Evolutionary conservation across 164 flowering plant species (phyloP), one percentile per base, ranked within the genome.

Genomic region (Warburgia ugandensis): DNA sequence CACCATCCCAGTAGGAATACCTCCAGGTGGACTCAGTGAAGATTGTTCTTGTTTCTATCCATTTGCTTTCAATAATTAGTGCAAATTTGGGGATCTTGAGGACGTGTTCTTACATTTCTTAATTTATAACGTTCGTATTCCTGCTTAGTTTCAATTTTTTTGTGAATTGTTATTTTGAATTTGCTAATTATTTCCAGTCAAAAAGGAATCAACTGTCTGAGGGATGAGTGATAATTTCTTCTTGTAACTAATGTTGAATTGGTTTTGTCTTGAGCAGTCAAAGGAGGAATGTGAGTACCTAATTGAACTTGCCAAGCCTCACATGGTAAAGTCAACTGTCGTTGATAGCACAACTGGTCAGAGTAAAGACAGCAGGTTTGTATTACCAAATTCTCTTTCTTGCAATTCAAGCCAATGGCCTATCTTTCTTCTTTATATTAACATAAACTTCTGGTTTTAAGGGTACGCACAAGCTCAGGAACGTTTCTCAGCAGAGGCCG

Each of bases 401-500:
- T 47, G 16, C 36, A 3, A 37, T 52, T 60, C 13, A 28, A 22
- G 13, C 6, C 16, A 25, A 23, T 31, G 46, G 29, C 12, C 12
- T 45, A 13, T 29, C 35, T 35, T 36, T 26, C 16, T 31, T 23
- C 16, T 26, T 40, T 3, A 8, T 52, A 23, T 29, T 32, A 28
- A 57, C 5, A 29, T 54, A 20, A 28, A 45, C 29, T 33, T 63
- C 33, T 49, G 56, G 20, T 45, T 8, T 61, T 37, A 57, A 87
- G 96, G 79, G 94, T 81, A 22, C 85, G 99, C 1, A 92, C 99
- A 16, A 88, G 99, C 64, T 82, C 94, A 32, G 99, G 99, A 44
- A 88, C 61, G 66, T 92, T 88, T 67, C 62, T 86, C 36, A 56
- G 27, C 54, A 79, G 97, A 63, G 99, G 97, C 30, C 69, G 55